Base-by-base conservation (phyloP, 1,284 basidiomycete species). In the Earliella scabrosa region DNA sequence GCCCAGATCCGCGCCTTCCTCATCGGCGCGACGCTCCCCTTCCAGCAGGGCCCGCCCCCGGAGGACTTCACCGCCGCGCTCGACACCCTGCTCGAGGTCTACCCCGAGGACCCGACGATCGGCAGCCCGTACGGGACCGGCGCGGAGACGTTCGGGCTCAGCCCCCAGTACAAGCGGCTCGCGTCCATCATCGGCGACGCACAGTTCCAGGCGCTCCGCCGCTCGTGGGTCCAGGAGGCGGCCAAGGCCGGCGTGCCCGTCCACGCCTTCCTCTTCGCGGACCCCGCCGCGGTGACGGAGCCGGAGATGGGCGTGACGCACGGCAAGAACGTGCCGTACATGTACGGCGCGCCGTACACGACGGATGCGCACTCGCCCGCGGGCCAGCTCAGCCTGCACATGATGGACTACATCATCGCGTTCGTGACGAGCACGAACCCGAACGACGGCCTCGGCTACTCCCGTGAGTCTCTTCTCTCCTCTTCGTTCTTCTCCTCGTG, bases 391-490 rank as follows among this genome's bases (percentile, higher is more conserved):
- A 78, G 77, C 52, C 63, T 47, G 9, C 29, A 31, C 18, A 80
- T 82, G 74, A 74, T 79, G 56, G 77, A 82, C 50, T 82, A 82
- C 51, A 82, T 80, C 80, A 68, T 82, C 14, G 82, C 81, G 0
- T 82, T 82, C 54, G 76, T 76, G 0, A 76, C 73, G 4, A 77
- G 73, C 36, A 64, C 81, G 34, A 72, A 79, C 48, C 80, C 81
- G 6, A 83, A 82, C 56, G 81, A 82, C 55, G 75, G 75, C 5
- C 68, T 67, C 23, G 81, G 81, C 21, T 61, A 61, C 54, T 39
- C 75, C 77, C 79, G 50, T 34, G 66, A 47, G 69, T 66, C n/a
- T 14, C 11, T 41, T 10, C 4, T n/a, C 18, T 31, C n/a, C n/a
- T n/a, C n/a, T n/a, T n/a, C n/a, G n/a, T n/a, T n/a, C n/a, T n/a